Evolutionary conservation across 2,329 filamentous ascomycete species (phyloP).

Genomic region (Trichoderma pleuroti): DNA sequence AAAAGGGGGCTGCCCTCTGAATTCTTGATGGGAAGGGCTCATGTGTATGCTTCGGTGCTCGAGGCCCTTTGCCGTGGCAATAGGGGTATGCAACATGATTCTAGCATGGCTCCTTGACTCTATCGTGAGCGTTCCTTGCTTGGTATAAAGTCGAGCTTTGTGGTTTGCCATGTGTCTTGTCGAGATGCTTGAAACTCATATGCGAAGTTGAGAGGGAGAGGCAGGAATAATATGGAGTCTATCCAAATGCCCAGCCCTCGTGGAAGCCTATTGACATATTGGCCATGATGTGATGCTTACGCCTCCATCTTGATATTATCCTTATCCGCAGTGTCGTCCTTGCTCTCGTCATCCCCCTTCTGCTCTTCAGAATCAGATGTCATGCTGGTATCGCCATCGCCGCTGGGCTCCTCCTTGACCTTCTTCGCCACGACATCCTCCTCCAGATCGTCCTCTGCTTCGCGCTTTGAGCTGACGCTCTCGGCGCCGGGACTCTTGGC

Average conservation of each 20-base stretch:
- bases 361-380: background rate
- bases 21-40: background rate
- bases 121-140: background rate
- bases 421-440: slow-evolving; percentile 44
- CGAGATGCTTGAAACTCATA: background rate
- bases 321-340: background rate
- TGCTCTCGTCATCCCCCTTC: background rate
- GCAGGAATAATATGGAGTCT: background rate
- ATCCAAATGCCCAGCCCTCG: background rate
- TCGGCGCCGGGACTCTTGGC: slow-evolving; percentile 29
- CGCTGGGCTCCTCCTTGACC: slow-evolving; percentile 42
- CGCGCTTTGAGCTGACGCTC: slow-evolving; percentile 50
- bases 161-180: background rate
- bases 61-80: background rate
- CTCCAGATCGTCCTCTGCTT: slow-evolving; percentile 49
- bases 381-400: slow-evolving; percentile 19
- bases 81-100: background rate
- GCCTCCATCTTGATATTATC: background rate
- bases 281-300: background rate
- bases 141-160: background rate
- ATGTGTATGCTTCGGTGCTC: background rate
- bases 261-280: background rate
- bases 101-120: background rate
- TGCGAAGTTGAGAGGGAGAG: background rate
- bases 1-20: too few species aligned